These are phyloP conservation scores for Hericium coralloides DNA, from an alignment of 768 basidiomycete species.

Conservation along the genomic window DNA sequence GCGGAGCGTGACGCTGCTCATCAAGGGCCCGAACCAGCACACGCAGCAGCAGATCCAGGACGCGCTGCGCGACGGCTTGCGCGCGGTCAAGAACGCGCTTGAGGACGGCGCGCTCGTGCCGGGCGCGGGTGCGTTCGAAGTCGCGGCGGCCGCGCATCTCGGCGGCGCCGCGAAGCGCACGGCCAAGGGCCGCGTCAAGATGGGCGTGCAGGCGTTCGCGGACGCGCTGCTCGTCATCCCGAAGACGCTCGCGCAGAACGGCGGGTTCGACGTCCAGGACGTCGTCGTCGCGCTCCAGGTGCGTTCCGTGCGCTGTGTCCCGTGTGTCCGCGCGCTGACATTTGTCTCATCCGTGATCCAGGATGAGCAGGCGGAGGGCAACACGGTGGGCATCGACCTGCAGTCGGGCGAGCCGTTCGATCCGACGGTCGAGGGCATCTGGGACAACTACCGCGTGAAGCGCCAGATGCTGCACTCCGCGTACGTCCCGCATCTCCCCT, in stretches of 20 bases:
- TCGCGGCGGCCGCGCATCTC: conserved; percentile 83
- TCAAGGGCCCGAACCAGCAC: conserved; percentile 96
- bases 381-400: conserved; percentile 84
- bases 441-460: conserved; percentile 99
- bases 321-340: conserved; percentile 8
- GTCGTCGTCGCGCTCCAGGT: conserved; percentile 88
- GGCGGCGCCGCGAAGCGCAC: conserved; percentile 68
- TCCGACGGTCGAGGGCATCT: conserved; percentile 90
- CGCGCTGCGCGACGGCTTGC: conserved; percentile 93
- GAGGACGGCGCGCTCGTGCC: conserved; percentile 87
- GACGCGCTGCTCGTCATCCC: conserved; percentile 92
- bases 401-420: conserved; percentile 94
- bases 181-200: conserved; percentile 91
- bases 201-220: conserved; percentile 96
- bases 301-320: conserved; percentile 13
- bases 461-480: conserved; percentile 97
- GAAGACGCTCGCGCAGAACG: conserved; percentile 93
- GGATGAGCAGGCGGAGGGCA: conserved; percentile 95
- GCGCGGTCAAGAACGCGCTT: conserved; percentile 93
- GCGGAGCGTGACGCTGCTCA: conserved; percentile 89
- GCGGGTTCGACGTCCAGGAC: conserved; percentile 96
- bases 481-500: conserved; percentile 33
- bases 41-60: conserved; percentile 96
- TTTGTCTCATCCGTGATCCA: conserved; percentile 20
- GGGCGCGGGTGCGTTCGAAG: conserved; percentile 97